Evolutionary conservation across 495 filamentous ascomycete species (phyloP).

Genomic region (Aspergillus bertholletiae): DNA sequence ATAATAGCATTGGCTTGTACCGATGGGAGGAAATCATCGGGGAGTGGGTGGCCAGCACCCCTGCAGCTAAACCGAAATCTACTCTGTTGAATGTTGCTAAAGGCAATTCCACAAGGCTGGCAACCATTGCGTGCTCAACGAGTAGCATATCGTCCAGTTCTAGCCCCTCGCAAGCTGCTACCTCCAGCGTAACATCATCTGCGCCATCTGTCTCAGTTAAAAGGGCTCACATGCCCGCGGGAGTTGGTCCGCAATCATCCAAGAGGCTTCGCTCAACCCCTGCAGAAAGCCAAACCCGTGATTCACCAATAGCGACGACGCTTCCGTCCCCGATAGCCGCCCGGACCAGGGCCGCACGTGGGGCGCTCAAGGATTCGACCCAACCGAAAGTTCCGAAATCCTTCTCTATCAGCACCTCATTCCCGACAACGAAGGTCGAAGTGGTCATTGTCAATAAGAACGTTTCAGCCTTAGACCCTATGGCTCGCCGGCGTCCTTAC

Average conservation of each 20-base stretch:
- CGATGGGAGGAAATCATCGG: constrained; percentile 55
- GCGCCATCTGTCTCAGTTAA: constrained; percentile 27
- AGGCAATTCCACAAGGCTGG: constrained; percentile 1
- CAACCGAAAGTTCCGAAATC: constrained; percentile 4
- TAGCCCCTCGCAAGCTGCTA: constrained; percentile 11
- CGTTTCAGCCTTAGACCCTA: background rate
- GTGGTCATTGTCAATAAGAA: constrained; percentile 37
- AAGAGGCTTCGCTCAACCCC: constrained; percentile 25
- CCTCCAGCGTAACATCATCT: constrained; percentile 33
- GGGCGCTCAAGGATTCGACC: constrained; percentile 17
- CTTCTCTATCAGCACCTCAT: background rate
- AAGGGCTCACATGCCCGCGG: constrained; percentile 12
- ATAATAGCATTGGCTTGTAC: constrained; percentile 28
- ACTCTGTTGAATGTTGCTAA: constrained; percentile 2
- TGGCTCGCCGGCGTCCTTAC: background rate
- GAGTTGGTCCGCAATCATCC: constrained; percentile 15
- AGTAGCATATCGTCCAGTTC: constrained; percentile 23
- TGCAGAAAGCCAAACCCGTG: background rate
- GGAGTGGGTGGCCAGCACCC: constrained; percentile 51
- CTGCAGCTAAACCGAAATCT: constrained; percentile 23
- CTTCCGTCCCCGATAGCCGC: constrained; percentile 13
- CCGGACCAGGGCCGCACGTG: constrained; percentile 17
- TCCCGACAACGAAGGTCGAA: constrained; percentile 21
- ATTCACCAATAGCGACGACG: background rate
- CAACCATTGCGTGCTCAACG: constrained; percentile 17